These are phyloP conservation scores for Wickerhamomyces queroliae DNA, from an alignment of 805 yeast species.

Conservation along the genomic window DNA sequence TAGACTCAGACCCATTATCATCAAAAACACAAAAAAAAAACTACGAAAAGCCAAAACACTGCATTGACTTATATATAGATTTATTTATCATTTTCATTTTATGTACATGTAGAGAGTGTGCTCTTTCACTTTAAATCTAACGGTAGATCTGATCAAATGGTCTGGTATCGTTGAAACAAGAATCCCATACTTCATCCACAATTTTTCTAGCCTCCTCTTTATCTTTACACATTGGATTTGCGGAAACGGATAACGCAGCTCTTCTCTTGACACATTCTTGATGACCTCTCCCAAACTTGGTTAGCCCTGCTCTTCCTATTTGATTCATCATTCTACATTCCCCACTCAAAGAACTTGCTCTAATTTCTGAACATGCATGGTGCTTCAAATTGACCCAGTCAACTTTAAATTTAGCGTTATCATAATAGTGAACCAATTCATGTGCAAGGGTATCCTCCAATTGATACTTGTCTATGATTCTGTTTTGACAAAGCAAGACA, in stretches of 20 bases:
- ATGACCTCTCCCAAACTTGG: conserved; percentile 68
- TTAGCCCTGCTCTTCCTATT: conserved; percentile 41
- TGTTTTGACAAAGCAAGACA: conserved; percentile 79
- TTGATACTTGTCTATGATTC: conserved; percentile 61
- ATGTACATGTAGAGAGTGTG: not conserved
- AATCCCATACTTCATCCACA: conserved; percentile 85
- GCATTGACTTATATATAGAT: too few species aligned
- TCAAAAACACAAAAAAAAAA: not conserved
- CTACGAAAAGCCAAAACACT: too few species aligned
- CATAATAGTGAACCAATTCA: conserved; percentile 91
- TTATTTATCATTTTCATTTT: not conserved
- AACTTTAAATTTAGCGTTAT: conserved; percentile 79
- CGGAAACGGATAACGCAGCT: conserved; percentile 78
- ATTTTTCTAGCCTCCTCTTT: conserved; percentile 69
- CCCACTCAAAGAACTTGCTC: conserved; percentile 91
- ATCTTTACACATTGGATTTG: conserved; percentile 77
- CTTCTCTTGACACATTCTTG: conserved; percentile 88
- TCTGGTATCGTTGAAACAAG: conserved; percentile 91
- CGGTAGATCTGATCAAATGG: conserved; percentile 92
- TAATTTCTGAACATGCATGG: conserved; percentile 94
- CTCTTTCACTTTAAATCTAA: conserved; percentile 21
- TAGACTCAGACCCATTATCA: not conserved
- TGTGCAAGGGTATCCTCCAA: conserved; percentile 89
- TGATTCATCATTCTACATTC: conserved; percentile 92
- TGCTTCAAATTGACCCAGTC: conserved; percentile 83